phyloP scores from a whole-genome alignment of 345 rosid species.

The Schrenkiella parvula region DNA sequence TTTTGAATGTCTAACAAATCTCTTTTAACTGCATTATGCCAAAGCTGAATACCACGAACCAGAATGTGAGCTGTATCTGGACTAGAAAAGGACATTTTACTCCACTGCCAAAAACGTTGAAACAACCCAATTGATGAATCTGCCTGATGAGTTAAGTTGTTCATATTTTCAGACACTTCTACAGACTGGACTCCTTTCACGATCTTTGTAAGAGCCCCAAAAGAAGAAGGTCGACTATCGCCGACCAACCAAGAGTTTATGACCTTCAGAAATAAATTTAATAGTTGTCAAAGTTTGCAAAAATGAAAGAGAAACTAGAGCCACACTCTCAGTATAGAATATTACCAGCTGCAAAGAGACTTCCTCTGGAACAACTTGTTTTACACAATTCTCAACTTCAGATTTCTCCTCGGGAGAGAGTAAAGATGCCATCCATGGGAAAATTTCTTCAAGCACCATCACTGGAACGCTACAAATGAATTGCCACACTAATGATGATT shows the following conservation, averaged over 20 bases:
- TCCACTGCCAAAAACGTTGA: slow-evolving; percentile 31
- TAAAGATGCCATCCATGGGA: slow-evolving; percentile 67
- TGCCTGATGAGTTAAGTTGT: slow-evolving; percentile 11
- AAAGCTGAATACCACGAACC: slow-evolving; percentile 41
- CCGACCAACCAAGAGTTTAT: slow-evolving; percentile 47
- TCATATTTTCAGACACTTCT: slow-evolving; percentile 27
- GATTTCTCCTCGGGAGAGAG: slow-evolving; percentile 39
- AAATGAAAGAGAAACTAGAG: not conserved
- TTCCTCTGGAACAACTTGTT: slow-evolving; percentile 46
- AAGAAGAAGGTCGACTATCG: slow-evolving; percentile 29
- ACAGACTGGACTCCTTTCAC: slow-evolving; percentile 21
- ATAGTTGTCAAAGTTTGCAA: slow-evolving; percentile 13
- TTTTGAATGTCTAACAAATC: slow-evolving; percentile 53
- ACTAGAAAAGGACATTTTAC: slow-evolving; percentile 20
- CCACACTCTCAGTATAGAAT: slow-evolving; percentile 17
- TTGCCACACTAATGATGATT: slow-evolving; percentile 60
- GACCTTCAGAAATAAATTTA: slow-evolving; percentile 42
- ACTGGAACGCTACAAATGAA: slow-evolving; percentile 66
- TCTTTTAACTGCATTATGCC: slow-evolving; percentile 51
- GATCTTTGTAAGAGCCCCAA: slow-evolving; percentile 17
- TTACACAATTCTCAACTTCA: slow-evolving; percentile 39
- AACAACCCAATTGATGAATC: slow-evolving; percentile 26
- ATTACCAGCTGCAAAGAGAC: slow-evolving; percentile 55
- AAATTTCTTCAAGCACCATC: slow-evolving; percentile 50
- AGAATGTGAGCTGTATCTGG: slow-evolving; percentile 29